phyloP scores from a whole-genome alignment of 257 asterid genomes.

The Mentha longifolia region DNA sequence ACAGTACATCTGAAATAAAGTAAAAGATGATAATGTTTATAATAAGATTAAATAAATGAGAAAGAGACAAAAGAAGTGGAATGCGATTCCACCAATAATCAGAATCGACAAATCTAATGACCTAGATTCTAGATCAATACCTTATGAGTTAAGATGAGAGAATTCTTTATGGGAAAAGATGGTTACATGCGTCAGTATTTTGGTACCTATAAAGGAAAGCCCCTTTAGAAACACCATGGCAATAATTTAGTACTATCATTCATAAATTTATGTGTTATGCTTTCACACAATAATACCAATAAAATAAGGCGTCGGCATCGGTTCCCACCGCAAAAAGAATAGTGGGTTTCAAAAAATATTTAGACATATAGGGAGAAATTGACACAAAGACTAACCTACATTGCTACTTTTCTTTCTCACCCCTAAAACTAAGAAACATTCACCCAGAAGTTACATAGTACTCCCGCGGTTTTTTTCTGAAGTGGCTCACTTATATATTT shows the following conservation, averaged over 20 bases:
- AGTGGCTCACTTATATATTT: no score
- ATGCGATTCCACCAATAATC: conserved; percentile 43
- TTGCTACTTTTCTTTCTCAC: conserved; percentile 19
- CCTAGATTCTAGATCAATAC: conserved; percentile 31
- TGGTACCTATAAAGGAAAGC: conserved; percentile 36
- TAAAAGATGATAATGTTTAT: background rate
- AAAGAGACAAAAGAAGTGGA: conserved; percentile 36
- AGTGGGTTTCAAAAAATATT: conserved; percentile 2
- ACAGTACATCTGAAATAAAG: conserved; percentile 10
- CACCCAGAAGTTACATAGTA: background rate
- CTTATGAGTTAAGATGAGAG: conserved; percentile 38
- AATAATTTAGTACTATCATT: background rate
- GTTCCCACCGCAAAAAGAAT: conserved; percentile 17
- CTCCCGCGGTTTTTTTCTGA: no score
- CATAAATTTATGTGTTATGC: conserved; percentile 15
- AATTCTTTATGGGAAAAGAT: conserved; percentile 39
- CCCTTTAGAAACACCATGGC: conserved; percentile 21
- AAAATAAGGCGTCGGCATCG: conserved; percentile 18
- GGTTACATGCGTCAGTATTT: conserved; percentile 27
- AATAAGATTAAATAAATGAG: background rate
- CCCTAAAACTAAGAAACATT: background rate
- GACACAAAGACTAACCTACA: background rate
- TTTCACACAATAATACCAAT: conserved; percentile 21
- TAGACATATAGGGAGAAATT: conserved; percentile 7
- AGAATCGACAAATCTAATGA: conserved; percentile 39